Evolutionary conservation across 129 eudicot species (phyloP).

Genomic region (Centella asiatica): DNA sequence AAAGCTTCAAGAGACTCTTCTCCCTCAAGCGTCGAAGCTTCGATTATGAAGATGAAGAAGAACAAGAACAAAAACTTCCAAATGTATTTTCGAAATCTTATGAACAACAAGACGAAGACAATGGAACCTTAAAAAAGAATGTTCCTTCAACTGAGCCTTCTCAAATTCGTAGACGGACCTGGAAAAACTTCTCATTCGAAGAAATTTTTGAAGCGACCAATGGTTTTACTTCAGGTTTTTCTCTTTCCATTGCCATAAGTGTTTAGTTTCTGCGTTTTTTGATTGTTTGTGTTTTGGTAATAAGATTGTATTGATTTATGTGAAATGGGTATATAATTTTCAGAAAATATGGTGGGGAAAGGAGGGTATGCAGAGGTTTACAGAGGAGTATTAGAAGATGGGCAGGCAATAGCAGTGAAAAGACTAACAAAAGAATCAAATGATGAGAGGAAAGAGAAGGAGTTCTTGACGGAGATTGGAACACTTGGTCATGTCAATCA

Average conservation of each 20-base stretch:
- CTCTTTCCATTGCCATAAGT: not conserved
- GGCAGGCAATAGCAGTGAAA: constrained; percentile 84
- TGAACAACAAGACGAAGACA: constrained; percentile 23
- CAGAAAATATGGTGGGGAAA: constrained; percentile 91
- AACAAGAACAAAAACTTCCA: too few species aligned
- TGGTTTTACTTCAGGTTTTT: constrained; percentile 75
- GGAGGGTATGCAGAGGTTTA: constrained; percentile 99
- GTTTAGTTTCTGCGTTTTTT: not conserved
- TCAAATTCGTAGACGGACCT: constrained; percentile 42
- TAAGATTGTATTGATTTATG: not conserved
- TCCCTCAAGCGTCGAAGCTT: constrained; percentile 60
- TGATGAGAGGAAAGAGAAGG: constrained; percentile 95
- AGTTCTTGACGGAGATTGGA: constrained; percentile 91
- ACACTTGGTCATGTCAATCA: constrained; percentile 89
- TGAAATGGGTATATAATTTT: constrained; percentile 16
- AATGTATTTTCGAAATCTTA: not conserved
- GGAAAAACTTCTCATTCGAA: constrained; percentile 85
- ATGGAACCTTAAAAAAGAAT: constrained; percentile 4
- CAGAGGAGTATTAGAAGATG: constrained; percentile 74
- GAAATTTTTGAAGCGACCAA: constrained; percentile 77
- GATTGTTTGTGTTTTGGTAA: not conserved
- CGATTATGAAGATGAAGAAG: constrained; percentile 44
- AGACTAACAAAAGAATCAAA: constrained; percentile 47
- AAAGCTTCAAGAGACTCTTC: constrained; percentile 78
- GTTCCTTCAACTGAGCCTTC: constrained; percentile 26